Base-by-base conservation (phyloP, 108 stramenopile species). In the Licmophora abbreviata region DNA sequence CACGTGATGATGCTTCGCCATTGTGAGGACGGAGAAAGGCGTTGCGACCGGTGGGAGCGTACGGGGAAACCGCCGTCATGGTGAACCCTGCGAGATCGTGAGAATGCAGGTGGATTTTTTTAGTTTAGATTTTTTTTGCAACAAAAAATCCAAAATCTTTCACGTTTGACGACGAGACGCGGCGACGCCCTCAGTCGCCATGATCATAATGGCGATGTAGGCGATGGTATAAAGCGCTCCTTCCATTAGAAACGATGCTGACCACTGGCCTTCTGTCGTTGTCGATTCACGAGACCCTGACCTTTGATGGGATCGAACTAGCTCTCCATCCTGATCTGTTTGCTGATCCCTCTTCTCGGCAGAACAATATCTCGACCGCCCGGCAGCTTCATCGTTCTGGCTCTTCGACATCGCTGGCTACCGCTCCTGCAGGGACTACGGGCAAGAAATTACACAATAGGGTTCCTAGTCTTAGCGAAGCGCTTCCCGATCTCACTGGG, bases 291-390 rank as follows among this genome's bases (percentile, higher is more conserved):
- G 89, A 92, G 53, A 73, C 79, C 15, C 64, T 85, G 47, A 80
- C 85, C 8, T 87, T 87, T 54, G 85, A 85, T 24, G 85, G 83
- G 3, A 68, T 75, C 23, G 89, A 92, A 60, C 56, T 92, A 38
- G 81, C 78, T 15, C 43, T 92, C 23, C 78, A 92, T 76, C 85
- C 84, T 20, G 83, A 92, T 63, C 54, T 92, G 8, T 87, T 92
- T 58, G 29, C 6, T 29, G 49, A 44, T 30, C 36, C 33, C 18
- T 21, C 24, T 46, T n/a, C 18, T 46, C 24, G 24, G 25, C 2
- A n/a, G 1, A 26, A 14, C 8, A 24, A n/a, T 21, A 25, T 46
- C 26, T n/a, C 18, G 3, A 46, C 15, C 33, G 3, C 29, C 18
- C 9, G 43, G 8, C 43, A 44, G 8, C 7, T 8, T 9, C 43